Conservation (phyloP, 2,329 filamentous ascomycete species). For the Trichoderma sp. region DNA sequence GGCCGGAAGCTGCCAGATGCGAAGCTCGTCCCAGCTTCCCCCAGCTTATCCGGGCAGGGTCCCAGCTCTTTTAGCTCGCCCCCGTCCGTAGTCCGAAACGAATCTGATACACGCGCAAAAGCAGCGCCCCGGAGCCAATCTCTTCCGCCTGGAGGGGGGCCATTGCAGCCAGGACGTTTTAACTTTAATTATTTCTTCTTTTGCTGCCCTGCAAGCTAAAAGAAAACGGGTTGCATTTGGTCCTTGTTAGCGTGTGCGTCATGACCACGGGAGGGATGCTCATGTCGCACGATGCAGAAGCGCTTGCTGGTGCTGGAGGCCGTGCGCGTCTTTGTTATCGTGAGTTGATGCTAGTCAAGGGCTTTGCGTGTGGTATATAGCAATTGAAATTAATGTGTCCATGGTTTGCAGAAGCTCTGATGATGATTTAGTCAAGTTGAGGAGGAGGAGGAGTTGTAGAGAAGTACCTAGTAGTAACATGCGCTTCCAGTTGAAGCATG, state of each 20-base stretch:
- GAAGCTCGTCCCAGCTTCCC: neutral
- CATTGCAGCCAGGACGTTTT: constrained; percentile 1
- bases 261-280: neutral
- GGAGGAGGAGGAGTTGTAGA: neutral
- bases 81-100: constrained; percentile 20
- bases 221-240: neutral
- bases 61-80: constrained; percentile 11
- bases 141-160: constrained; percentile 7
- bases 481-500: neutral
- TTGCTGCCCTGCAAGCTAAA: neutral
- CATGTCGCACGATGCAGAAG: constrained; percentile 10
- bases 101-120: constrained; percentile 21
- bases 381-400: neutral
- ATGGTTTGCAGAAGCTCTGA: neutral
- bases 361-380: neutral
- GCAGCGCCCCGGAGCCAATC: constrained; percentile 14
- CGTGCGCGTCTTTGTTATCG: neutral
- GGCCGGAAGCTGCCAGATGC: neutral
- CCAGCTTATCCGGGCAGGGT: neutral
- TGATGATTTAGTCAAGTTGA: neutral
- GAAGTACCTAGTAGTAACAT: neutral
- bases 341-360: neutral
- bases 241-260: constrained; percentile 9
- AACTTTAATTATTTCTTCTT: constrained; percentile 13
- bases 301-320: neutral